Evolutionary conservation across 495 filamentous ascomycete species (phyloP), one percentile per base, ranked within the genome.

Genomic region (Elasticomyces elasticus): DNA sequence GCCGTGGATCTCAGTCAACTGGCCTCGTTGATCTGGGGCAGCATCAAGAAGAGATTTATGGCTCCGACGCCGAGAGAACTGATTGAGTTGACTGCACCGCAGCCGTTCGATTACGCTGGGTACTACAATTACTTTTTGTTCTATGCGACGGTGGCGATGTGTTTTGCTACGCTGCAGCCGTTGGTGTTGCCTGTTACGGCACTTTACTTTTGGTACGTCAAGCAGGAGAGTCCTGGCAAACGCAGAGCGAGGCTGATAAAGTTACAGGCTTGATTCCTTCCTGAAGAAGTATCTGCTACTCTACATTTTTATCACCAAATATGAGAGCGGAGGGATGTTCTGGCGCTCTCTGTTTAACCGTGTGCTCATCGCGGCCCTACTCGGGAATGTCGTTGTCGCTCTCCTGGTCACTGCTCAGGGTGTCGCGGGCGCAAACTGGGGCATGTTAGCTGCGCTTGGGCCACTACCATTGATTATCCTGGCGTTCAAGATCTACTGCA

Each of bases 91-190:
- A 94, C 91, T 7, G 94, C 94, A 37, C 92, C 92, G 42, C 87
- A 86, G 1, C 70, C 85, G 11, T 96, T 99, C 68, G 90, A 96
- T 61, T 98, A 95, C 62, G 88, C 92, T 47, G 87, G 79, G 55
- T 96, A 97, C 71, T 97, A 96, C 74, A 97, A 96, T 66, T 87
- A 83, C 69, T 96, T 96, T 69, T 75, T 97, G 17, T 99, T 87
- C 71, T 96, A 96, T 67, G 74, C 86, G 3, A 97, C 92, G 0
- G 85, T 96, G 28, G 83, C 87, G 1, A 74, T 99, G 30, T 88
- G 81, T 63, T 97, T 90, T 66, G 82, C 84, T 1, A 83, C 85
- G 11, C 69, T 96, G 38, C 92, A 97, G 69, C 92, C 92, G 0
- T 78, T 97, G 28, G 85, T 89, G 4, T 76, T 99, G n/a, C 87